phyloP scores from a whole-genome alignment of 768 basidiomycete genomes.

The Lanmaoa rubissima region DNA sequence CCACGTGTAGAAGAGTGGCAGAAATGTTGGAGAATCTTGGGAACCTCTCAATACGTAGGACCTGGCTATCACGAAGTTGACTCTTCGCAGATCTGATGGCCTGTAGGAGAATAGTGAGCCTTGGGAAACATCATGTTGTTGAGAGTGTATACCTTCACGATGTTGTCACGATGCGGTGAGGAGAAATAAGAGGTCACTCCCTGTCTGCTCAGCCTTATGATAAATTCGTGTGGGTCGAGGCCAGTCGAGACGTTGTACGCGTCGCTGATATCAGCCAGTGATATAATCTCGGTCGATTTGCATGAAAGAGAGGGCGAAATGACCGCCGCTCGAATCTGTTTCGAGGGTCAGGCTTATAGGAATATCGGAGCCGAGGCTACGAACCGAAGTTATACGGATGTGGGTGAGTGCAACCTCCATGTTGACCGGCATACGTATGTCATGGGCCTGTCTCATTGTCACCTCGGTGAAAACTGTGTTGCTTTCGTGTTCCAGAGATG shows the following conservation, averaged over 20 bases:
- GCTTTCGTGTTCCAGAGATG: constrained; percentile 59
- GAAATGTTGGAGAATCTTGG: constrained; percentile 82
- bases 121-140: not conserved
- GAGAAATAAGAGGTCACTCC: constrained; percentile 76
- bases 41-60: constrained; percentile 57
- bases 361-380: constrained; percentile 20
- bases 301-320: constrained; percentile 69
- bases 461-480: constrained; percentile 56
- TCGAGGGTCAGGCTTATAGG: constrained; percentile 4
- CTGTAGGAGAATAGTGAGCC: constrained; percentile 36
- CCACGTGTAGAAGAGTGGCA: constrained; percentile 82
- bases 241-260: constrained; percentile 80
- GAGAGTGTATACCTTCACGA: constrained; percentile 60
- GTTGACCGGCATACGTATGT: constrained; percentile 69
- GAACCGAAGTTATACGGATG: constrained; percentile 73
- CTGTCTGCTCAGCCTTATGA: constrained; percentile 70
- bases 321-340: constrained; percentile 64
- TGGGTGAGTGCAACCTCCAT: constrained; percentile 68
- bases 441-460: constrained; percentile 62
- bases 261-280: constrained; percentile 80
- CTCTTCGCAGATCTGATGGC: constrained; percentile 75
- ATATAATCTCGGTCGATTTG: constrained; percentile 80
- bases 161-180: constrained; percentile 62
- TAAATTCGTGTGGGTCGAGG: constrained; percentile 75
- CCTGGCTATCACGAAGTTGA: constrained; percentile 54